phyloP scores from a whole-genome alignment of 495 filamentous ascomycete species.

The Penicillium argentinense region DNA sequence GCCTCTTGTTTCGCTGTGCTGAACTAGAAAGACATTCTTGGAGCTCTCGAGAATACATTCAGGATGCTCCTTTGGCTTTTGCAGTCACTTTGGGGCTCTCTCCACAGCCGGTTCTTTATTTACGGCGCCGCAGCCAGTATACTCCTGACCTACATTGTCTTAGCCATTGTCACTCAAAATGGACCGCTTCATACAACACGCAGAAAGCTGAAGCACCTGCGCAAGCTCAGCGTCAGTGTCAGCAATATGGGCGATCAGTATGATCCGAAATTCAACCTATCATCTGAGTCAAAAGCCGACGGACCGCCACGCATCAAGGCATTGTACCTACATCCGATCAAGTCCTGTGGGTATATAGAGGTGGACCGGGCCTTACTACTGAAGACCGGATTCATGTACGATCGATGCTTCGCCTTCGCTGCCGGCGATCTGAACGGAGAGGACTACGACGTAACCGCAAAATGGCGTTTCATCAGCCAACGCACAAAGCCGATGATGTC shows the following conservation, averaged over 20 bases:
- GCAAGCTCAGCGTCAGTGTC: background rate
- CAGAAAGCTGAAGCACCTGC: constrained; percentile 3
- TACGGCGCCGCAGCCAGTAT: background rate
- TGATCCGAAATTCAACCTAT: constrained; percentile 3
- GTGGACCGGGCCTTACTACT: constrained; percentile 12
- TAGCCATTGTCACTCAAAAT: constrained; percentile 4
- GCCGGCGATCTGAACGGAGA: background rate
- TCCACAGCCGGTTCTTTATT: background rate
- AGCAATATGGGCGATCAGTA: background rate
- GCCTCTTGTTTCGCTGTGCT: too few species aligned
- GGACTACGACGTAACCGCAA: background rate
- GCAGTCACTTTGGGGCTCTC: background rate
- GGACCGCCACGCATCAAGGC: constrained; percentile 12
- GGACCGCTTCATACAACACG: constrained; percentile 3
- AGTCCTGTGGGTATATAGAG: constrained; percentile 19
- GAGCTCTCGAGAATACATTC: background rate
- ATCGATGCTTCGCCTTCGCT: constrained; percentile 15
- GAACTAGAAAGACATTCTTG: too few species aligned
- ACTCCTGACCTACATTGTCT: constrained; percentile 1
- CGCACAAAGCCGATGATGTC: constrained; percentile 24
- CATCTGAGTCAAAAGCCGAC: background rate
- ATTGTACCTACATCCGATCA: constrained; percentile 19
- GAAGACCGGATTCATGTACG: constrained; percentile 17
- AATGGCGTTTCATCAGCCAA: constrained; percentile 26
- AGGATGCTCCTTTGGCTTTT: background rate